Conservation (phyloP, 2,329 filamentous ascomycete genomes). For the Alternaria ventricosa region DNA sequence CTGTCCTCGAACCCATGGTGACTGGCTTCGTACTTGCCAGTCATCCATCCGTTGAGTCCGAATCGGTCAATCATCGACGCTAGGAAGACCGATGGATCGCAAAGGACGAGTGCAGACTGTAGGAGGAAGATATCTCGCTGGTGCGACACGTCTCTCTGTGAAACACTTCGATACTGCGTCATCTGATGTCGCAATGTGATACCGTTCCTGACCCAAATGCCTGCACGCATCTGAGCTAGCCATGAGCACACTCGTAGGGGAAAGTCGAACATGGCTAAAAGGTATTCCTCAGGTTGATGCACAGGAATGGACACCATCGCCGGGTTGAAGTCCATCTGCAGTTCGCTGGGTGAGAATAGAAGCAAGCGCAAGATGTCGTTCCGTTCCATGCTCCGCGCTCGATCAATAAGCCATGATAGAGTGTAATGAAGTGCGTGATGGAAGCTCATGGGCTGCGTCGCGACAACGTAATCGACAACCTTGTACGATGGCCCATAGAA, state of each 20-base stretch:
- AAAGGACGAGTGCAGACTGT: constrained; percentile 87
- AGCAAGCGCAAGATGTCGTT: constrained; percentile 73
- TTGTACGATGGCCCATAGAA: constrained; percentile 59
- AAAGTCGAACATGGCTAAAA: constrained; percentile 90
- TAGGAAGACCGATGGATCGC: constrained; percentile 81
- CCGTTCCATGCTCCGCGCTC: constrained; percentile 75
- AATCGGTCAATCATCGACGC: constrained; percentile 92
- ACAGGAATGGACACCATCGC: constrained; percentile 67
- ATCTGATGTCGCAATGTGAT: constrained; percentile 96
- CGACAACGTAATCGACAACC: constrained; percentile 81
- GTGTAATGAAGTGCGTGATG: constrained; percentile 97
- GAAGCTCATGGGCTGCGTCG: constrained; percentile 91
- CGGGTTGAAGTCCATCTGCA: constrained; percentile 66
- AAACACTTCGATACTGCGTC: constrained; percentile 87
- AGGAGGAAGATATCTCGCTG: constrained; percentile 94
- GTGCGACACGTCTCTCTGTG: constrained; percentile 88
- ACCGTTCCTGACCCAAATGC: constrained; percentile 98
- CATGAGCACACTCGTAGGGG: constrained; percentile 92
- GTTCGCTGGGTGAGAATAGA: constrained; percentile 72
- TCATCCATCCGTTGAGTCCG: constrained; percentile 85
- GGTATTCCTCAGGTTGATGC: constrained; percentile 74
- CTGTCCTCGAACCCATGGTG: constrained; percentile 77
- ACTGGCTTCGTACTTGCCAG: constrained; percentile 74
- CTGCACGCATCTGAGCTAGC: constrained; percentile 97
- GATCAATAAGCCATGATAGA: constrained; percentile 93